Percentiles rank a stretch among this genome's conserved stretches.
phyloP scores from a whole-genome alignment of 441 rosid genomes.

The Pelargonium myrrhifolium region DNA sequence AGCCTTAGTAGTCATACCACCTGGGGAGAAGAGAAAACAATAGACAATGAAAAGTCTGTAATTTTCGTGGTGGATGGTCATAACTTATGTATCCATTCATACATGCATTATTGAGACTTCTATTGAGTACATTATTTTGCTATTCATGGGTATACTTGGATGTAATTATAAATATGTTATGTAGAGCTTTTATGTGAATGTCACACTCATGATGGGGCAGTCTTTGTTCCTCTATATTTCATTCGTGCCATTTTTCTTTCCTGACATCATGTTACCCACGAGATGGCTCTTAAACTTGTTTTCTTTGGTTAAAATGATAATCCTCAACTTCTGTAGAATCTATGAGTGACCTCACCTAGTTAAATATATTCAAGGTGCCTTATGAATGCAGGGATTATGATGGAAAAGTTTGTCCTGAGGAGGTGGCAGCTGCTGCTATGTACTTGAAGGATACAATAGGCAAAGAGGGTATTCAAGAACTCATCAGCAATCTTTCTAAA shows the following conservation, averaged over 20 bases:
- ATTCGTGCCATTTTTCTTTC: too few relatives aligned
- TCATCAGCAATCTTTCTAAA: constrained; percentile 67
- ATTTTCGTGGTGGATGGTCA: neutral
- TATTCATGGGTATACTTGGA: neutral
- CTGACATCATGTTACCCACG: too few relatives aligned
- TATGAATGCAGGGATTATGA: constrained; percentile 55
- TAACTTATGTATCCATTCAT: neutral
- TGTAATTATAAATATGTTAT: neutral
- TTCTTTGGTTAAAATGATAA: neutral
- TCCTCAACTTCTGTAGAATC: neutral
- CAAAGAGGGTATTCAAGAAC: constrained; percentile 71
- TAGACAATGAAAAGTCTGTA: neutral
- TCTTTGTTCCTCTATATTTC: too few relatives aligned
- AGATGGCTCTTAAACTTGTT: neutral
- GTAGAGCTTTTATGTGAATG: neutral
- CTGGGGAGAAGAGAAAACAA: neutral
- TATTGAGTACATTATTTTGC: neutral
- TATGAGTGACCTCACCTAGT: neutral
- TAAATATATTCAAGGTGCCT: constrained; percentile 5
- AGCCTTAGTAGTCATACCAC: too few relatives aligned
- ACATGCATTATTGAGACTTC: neutral
- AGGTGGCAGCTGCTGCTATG: constrained; percentile 79
- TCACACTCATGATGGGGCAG: neutral
- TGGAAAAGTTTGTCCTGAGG: constrained; percentile 84
- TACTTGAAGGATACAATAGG: constrained; percentile 63